These are phyloP conservation scores for Trichoderma atroviride DNA, from an alignment of 2,329 filamentous ascomycete genomes.

Conservation along the genomic window DNA sequence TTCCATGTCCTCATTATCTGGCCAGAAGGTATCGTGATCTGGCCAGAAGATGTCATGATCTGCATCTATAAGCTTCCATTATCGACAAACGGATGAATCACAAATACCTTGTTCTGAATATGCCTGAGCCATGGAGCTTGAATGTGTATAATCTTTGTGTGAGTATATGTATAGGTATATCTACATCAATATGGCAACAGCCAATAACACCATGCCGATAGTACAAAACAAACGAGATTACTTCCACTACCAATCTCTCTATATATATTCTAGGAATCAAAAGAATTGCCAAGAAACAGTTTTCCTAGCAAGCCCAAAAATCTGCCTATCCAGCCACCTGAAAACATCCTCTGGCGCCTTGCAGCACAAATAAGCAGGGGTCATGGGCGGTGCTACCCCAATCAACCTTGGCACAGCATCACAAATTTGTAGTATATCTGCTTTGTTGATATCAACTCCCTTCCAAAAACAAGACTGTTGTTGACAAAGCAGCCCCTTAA, in stretches of 20 bases:
- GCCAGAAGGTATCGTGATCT: not conserved
- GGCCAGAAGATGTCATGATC: not conserved
- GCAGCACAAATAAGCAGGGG: not conserved
- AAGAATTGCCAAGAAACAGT: not conserved
- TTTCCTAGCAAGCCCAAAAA: not conserved
- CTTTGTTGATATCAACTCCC: not conserved
- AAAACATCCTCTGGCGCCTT: not conserved
- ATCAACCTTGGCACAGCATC: not conserved
- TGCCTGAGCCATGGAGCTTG: not conserved
- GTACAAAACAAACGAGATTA: not conserved
- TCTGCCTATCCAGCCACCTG: not conserved
- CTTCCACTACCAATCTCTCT: not conserved
- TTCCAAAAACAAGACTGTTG: not conserved
- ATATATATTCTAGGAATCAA: not conserved
- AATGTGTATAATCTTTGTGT: not conserved
- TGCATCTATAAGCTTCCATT: not conserved
- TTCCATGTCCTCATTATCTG: not conserved
- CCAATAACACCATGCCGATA: not conserved
- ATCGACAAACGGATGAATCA: not conserved
- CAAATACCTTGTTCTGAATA: not conserved
- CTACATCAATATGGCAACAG: not conserved
- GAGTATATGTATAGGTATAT: not conserved
- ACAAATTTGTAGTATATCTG: not conserved
- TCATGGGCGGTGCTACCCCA: not conserved
- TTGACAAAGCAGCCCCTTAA: not conserved